Percentiles rank a stretch among this genome's conserved stretches.
Conservation (phyloP, 257 asterid species). For the Solanum corneliomulleri region DNA sequence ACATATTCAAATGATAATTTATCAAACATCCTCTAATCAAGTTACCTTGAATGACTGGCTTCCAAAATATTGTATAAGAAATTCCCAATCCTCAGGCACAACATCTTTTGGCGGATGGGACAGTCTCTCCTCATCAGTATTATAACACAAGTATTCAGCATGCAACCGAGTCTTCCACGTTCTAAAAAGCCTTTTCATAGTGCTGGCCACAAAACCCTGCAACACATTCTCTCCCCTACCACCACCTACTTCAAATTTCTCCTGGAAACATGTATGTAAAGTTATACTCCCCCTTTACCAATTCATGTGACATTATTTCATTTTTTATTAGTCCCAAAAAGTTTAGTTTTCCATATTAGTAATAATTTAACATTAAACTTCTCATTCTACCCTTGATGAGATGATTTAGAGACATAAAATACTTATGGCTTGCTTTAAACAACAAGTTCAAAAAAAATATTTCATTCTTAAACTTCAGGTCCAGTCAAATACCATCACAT, state of each 20-base stretch:
- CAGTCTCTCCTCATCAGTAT: not conserved
- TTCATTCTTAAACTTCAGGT: not conserved
- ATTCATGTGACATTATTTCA: not conserved
- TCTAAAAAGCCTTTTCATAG: slow-evolving; percentile 1
- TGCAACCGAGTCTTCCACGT: slow-evolving; percentile 2
- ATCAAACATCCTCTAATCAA: not conserved
- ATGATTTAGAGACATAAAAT: not conserved
- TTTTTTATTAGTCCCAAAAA: not conserved
- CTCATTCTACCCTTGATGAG: not conserved
- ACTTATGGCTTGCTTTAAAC: not conserved
- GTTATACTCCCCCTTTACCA: not conserved
- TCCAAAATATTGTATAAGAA: not conserved
- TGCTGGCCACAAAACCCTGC: not conserved
- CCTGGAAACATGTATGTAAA: not conserved
- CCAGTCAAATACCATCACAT: not conserved
- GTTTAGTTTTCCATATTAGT: not conserved
- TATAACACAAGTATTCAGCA: not conserved
- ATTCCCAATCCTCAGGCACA: not conserved
- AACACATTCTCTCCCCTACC: not conserved
- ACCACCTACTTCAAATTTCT: not conserved
- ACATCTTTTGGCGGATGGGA: not conserved
- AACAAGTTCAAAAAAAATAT: not conserved
- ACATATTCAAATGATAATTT: not conserved
- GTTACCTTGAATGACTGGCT: not conserved
- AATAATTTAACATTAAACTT: not conserved